A percentile compares a stretch with the other conserved stretches of the same genome.
Conservation (phyloP, 306 rosid genomes). For the Cicer arietinum region DNA sequence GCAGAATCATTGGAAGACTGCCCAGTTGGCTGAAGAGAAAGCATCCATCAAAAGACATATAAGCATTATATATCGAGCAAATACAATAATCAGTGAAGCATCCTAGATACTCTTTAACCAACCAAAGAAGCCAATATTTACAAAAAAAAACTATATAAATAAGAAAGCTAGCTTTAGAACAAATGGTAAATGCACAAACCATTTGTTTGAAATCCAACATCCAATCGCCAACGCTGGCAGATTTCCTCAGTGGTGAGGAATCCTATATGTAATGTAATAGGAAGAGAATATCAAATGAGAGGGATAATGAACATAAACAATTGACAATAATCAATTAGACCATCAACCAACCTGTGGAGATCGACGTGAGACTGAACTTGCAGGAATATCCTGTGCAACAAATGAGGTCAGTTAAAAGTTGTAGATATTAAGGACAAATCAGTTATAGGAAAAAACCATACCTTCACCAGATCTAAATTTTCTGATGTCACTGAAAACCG, state of each 20-base stretch:
- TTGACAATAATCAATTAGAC: conserved; percentile 29
- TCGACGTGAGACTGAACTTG: conserved; percentile 81
- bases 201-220: conserved; percentile 75
- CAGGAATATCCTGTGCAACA: conserved; percentile 84
- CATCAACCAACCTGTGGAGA: conserved; percentile 83
- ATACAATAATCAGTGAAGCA: conserved; percentile 28
- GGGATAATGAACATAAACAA: conserved; percentile 24
- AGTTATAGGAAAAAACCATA: conserved; percentile 41
- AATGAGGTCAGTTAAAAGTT: conserved; percentile 57
- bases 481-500: conserved; percentile 97
- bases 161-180: conserved; percentile 14
- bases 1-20: conserved; percentile 65
- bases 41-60: conserved; percentile 36
- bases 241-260: conserved; percentile 76
- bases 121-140: conserved; percentile 38
- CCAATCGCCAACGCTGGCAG: conserved; percentile 99
- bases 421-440: conserved; percentile 19
- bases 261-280: conserved; percentile 59
- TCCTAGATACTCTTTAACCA: conserved; percentile 23
- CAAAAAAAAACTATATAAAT: conserved; percentile 6
- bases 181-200: conserved; percentile 57
- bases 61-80: conserved; percentile 25
- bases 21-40: conserved; percentile 63
- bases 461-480: conserved; percentile 97
- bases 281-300: conserved; percentile 44